These are phyloP conservation scores for Heteromeles arbutifolia DNA, from an alignment of 306 rosid species.

Conservation along the genomic window DNA sequence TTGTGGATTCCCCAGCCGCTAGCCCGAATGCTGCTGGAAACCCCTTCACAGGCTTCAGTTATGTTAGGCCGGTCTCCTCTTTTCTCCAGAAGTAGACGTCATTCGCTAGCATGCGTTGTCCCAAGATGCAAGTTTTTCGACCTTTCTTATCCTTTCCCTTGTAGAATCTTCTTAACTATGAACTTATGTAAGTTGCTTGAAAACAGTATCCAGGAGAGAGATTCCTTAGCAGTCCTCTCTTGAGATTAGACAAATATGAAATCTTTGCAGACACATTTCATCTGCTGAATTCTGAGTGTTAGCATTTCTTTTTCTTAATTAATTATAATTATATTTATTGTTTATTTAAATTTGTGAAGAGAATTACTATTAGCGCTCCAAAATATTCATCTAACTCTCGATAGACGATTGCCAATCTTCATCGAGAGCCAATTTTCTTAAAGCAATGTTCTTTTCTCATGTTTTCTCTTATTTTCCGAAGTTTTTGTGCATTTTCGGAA, in stretches of 20 bases:
- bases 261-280: not conserved
- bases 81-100: constrained; percentile 53
- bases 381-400: too few species aligned
- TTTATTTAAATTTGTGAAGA: not conserved
- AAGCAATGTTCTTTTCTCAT: not conserved
- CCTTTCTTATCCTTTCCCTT: not conserved
- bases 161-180: not conserved
- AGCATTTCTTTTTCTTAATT: too few species aligned
- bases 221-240: not conserved
- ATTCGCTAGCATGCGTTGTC: not conserved
- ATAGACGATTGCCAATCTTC: not conserved
- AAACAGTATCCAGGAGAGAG: not conserved
- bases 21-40: constrained; percentile 71
- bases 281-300: not conserved
- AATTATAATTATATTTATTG: too few species aligned
- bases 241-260: not conserved
- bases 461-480: not conserved
- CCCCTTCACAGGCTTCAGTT: constrained; percentile 68
- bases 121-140: not conserved
- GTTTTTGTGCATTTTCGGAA: not conserved
- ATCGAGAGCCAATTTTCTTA: not conserved
- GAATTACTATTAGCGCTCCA: too few species aligned
- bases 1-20: constrained; percentile 76
- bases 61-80: constrained; percentile 74
- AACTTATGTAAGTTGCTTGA: not conserved